These are phyloP conservation scores for Ocimum tenuiflorum DNA, from an alignment of 257 asterid species.

Conservation along the genomic window DNA sequence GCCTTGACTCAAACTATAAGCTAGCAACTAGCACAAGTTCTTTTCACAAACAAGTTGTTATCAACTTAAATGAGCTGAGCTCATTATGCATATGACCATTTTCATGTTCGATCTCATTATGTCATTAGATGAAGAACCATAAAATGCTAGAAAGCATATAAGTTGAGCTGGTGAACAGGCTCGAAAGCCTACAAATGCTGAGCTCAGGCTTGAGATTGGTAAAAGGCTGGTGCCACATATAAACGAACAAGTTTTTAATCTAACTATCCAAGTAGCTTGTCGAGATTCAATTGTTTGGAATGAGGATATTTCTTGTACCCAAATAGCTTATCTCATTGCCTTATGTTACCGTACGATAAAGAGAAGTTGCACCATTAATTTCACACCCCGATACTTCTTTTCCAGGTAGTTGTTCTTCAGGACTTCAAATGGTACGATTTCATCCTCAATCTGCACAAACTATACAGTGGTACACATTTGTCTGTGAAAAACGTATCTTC, in stretches of 20 bases:
- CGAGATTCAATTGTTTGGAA: too few relatives aligned
- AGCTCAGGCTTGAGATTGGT: too few relatives aligned
- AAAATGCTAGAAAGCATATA: too few relatives aligned
- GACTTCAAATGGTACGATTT: constrained; percentile 84
- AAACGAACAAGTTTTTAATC: too few relatives aligned
- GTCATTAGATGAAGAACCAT: too few relatives aligned
- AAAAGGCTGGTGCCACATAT: too few relatives aligned
- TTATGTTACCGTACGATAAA: neutral
- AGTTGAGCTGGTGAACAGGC: too few relatives aligned
- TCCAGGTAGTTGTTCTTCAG: constrained; percentile 76
- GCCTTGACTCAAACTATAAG: neutral
- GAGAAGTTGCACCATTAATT: neutral
- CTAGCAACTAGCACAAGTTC: neutral
- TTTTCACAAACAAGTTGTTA: neutral
- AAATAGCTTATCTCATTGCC: neutral
- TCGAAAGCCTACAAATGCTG: too few relatives aligned
- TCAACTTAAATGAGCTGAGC: neutral
- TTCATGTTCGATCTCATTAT: neutral
- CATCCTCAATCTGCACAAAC: constrained; percentile 64
- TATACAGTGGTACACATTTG: constrained; percentile 77
- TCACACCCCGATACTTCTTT: constrained; percentile 10
- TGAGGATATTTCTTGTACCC: too few relatives aligned
- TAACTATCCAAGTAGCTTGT: neutral
- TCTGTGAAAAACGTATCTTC: constrained; percentile 69
- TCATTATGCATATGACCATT: neutral